Percentiles rank a stretch among this genome's conserved stretches.
These are phyloP conservation scores for Piloderma croceum DNA, from an alignment of 768 basidiomycete genomes.

Conservation along the genomic window DNA sequence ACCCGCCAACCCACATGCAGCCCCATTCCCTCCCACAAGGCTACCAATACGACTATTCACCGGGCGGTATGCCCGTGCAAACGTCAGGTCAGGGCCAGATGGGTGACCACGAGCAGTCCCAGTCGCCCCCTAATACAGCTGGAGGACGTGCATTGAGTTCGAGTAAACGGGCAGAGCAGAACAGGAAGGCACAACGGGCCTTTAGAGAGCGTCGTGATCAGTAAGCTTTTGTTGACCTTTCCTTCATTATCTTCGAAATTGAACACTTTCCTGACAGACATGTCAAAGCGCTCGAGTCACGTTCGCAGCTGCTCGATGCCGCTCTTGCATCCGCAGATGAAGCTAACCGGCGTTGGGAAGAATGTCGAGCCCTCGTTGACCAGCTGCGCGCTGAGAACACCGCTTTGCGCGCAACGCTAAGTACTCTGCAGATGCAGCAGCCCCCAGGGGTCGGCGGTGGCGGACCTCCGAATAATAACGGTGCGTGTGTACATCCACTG, in stretches of 20 bases:
- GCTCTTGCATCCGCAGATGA: slow-evolving; percentile 84
- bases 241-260: slow-evolving; percentile 5
- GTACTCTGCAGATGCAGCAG: slow-evolving; percentile 34
- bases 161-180: slow-evolving; percentile 90
- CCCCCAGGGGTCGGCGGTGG: slow-evolving; percentile 18
- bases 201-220: slow-evolving; percentile 88
- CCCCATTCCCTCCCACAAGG: slow-evolving; percentile 46
- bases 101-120: slow-evolving; percentile 21
- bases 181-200: slow-evolving; percentile 88
- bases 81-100: slow-evolving; percentile 21
- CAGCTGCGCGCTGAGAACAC: slow-evolving; percentile 82
- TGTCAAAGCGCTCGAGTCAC: slow-evolving; percentile 81
- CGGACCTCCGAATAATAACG: slow-evolving; percentile 13
- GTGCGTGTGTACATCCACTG: no score
- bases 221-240: slow-evolving; percentile 39
- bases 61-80: slow-evolving; percentile 41
- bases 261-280: slow-evolving; percentile 42
- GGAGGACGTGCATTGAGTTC: slow-evolving; percentile 64
- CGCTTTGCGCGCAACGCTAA: slow-evolving; percentile 66
- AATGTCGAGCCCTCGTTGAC: slow-evolving; percentile 85
- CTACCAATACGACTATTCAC: slow-evolving; percentile 53
- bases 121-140: slow-evolving; percentile 18
- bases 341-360: slow-evolving; percentile 85
- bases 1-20: slow-evolving; percentile 33
- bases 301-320: slow-evolving; percentile 79